Conservation (phyloP, 106 monocot species). For the Dendrobium chrysotoxum region DNA sequence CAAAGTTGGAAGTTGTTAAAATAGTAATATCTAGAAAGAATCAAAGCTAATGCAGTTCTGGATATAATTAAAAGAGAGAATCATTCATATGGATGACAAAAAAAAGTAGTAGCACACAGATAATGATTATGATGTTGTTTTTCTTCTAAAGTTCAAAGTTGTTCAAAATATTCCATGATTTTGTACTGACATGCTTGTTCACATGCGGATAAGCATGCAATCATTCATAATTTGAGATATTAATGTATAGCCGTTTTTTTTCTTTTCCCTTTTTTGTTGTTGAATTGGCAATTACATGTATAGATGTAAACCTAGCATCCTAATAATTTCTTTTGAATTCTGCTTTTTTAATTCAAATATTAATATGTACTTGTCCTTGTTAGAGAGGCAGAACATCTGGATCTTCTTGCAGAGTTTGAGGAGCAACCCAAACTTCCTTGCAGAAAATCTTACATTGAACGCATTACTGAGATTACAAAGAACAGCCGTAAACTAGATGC, state of each 20-base stretch:
- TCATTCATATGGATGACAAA: neutral
- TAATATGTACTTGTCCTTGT: neutral
- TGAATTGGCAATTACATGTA: no score
- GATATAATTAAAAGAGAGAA: neutral
- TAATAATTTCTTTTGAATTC: no score
- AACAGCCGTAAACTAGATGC: constrained; percentile 41
- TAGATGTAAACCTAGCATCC: no score
- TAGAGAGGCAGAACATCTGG: constrained; percentile 29
- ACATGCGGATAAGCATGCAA: neutral
- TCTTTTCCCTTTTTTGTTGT: neutral
- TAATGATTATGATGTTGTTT: neutral
- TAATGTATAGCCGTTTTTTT: neutral
- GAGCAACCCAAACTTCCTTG: constrained; percentile 27
- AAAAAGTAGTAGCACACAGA: neutral
- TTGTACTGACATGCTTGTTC: neutral
- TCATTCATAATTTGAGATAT: neutral
- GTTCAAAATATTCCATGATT: neutral
- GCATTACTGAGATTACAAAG: constrained; percentile 40
- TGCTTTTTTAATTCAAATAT: neutral
- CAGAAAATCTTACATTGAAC: constrained; percentile 43
- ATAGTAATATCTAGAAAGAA: neutral
- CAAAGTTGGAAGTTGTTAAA: neutral
- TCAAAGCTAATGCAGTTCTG: neutral
- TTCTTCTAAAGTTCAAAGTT: neutral
- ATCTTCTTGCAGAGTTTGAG: constrained; percentile 22